phyloP scores from a whole-genome alignment of 345 rosid genomes.

The Bruguiera gymnorhiza region DNA sequence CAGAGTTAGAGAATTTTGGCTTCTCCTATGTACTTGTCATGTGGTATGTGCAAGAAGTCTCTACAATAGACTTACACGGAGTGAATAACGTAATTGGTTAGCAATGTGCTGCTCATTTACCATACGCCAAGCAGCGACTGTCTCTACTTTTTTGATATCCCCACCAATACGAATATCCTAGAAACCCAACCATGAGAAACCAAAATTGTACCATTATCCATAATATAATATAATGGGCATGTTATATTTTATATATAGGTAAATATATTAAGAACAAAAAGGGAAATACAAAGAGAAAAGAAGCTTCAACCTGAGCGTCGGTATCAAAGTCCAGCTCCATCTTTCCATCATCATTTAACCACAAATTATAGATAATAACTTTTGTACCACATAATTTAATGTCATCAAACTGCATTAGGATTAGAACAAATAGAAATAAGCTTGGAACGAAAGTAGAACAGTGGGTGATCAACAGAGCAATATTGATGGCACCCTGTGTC shows the following conservation, averaged over 20 bases:
- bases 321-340: conserved; percentile 76
- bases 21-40: not conserved
- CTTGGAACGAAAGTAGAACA: not conserved
- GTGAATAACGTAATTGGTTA: conserved; percentile 58
- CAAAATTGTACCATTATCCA: too few species aligned
- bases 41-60: not conserved
- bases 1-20: conserved; percentile 2
- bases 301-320: conserved; percentile 53
- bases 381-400: conserved; percentile 84
- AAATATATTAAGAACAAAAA: not conserved
- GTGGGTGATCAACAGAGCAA: not conserved
- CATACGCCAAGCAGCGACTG: conserved; percentile 40
- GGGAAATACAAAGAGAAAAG: conserved; percentile 8
- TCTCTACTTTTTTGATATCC: conserved; percentile 40
- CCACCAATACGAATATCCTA: conserved; percentile 84
- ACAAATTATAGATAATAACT: conserved; percentile 77
- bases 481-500: too few species aligned
- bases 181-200: conserved; percentile 13
- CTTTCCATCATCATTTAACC: conserved; percentile 62
- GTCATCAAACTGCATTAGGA: conserved; percentile 67
- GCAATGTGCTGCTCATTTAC: conserved; percentile 70
- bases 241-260: too few species aligned
- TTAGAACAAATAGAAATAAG: conserved; percentile 15
- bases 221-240: too few species aligned
- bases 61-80: conserved; percentile 56